Percentiles rank a stretch among this genome's conserved stretches.
Conservation (phyloP, 441 rosid genomes). For the Bocquillonia castaneifolia region DNA sequence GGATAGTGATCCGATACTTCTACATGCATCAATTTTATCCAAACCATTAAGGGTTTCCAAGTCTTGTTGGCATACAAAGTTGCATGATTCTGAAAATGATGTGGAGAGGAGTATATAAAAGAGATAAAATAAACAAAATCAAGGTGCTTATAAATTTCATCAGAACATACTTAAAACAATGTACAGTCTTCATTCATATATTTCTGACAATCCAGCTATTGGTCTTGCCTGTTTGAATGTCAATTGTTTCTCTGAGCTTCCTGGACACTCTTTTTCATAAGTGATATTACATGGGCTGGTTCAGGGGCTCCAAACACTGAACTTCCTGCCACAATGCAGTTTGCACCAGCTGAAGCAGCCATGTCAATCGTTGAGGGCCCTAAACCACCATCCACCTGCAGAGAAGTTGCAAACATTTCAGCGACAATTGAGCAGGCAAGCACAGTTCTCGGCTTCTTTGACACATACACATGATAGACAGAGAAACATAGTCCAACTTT, state of each 20-base stretch:
- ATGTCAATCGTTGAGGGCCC: slow-evolving; percentile 80
- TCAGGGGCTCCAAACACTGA: slow-evolving; percentile 88
- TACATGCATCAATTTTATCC: background rate
- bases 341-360: slow-evolving; percentile 94
- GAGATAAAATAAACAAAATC: background rate
- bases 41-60: background rate
- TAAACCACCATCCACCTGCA: slow-evolving; percentile 87
- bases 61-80: background rate
- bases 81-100: background rate
- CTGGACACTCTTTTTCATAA: slow-evolving; percentile 53
- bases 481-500: background rate
- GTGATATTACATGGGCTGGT: slow-evolving; percentile 68
- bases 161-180: background rate
- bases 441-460: background rate
- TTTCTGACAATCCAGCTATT: background rate
- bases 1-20: background rate
- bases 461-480: background rate
- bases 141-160: slow-evolving; percentile 6
- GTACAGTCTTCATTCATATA: background rate
- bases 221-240: slow-evolving; percentile 18
- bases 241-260: slow-evolving; percentile 36
- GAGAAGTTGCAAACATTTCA: slow-evolving; percentile 1
- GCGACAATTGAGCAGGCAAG: background rate
- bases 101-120: background rate
- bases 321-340: slow-evolving; percentile 94